Evolutionary conservation across 345 rosid genomes (phyloP), one percentile per base, ranked within the genome.

Genomic region (Eucalyptus pauciflora): DNA sequence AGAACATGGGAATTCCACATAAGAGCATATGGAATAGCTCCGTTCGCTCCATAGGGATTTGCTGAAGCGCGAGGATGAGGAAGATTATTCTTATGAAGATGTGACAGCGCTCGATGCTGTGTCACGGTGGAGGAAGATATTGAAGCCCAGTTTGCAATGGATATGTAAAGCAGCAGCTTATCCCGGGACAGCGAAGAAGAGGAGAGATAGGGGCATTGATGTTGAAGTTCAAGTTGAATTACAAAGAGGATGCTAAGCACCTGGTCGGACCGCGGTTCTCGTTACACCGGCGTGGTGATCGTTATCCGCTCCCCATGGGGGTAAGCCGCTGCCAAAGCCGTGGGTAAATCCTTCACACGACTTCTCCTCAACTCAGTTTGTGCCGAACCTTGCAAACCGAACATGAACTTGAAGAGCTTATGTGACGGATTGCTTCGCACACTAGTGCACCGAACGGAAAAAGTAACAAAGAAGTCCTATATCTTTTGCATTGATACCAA

Each of bases 201-300:
- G 14, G 91, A 89, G n/a, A 91, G 80, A 64, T 87, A 64, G 88
- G 89, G 49, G 90, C 91, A 88, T 90, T 95, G 93, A 94, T 94
- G 87, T 89, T 95, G 93, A 96, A 95, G 86, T 90, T 95, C 58
- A 20, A 52, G 58, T 52, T 52, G 92, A 95, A 96, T 91, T 95
- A 96, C 93, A 95, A 95, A 92, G 93, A 95, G 56, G 96, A 25
- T 94, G 20, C 89, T 96, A 90, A 95, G 94, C 89, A 96, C 97
- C 37, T 95, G 97, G 97, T 94, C 93, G 50, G 95, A 95, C 88
- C 93, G 93, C 41, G 91, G 92, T 7, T 89, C 94, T 20, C 91
- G 93, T 13, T 92, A 90, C 95, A 92, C 94, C 17, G 13, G 24
- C 14, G 92, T 52, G 58, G 92, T 79, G 94, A 69, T 69, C 24